Percentiles rank a stretch among this genome's conserved stretches.
phyloP scores from a whole-genome alignment of 2,329 filamentous ascomycete genomes.

The Rhinocladiella mackenziei region DNA sequence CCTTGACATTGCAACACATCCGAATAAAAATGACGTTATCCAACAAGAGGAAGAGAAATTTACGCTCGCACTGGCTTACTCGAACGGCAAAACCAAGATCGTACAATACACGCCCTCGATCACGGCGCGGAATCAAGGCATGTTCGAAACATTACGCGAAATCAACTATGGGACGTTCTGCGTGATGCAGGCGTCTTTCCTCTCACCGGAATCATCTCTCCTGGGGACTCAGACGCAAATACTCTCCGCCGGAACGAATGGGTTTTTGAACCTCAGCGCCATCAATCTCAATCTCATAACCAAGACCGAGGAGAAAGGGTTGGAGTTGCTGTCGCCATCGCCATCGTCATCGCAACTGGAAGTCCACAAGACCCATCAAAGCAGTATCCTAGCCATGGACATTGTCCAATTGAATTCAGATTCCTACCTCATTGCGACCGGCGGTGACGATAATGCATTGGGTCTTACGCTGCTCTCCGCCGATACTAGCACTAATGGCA shows the following conservation, averaged over 20 bases:
- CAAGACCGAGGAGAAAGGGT: neutral
- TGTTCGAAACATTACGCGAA: conserved; percentile 14
- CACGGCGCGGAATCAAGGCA: conserved; percentile 5
- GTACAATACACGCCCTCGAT: conserved; percentile 39
- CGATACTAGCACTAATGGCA: neutral
- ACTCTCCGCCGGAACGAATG: conserved; percentile 66
- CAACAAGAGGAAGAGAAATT: conserved; percentile 38
- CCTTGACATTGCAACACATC: conserved; percentile 18
- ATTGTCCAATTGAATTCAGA: conserved; percentile 32
- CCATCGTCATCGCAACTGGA: neutral
- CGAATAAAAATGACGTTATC: conserved; percentile 33
- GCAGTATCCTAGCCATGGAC: conserved; percentile 63
- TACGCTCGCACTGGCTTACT: conserved; percentile 69
- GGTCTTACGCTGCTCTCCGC: conserved; percentile 50
- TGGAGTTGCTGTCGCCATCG: neutral
- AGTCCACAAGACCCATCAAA: conserved; percentile 63
- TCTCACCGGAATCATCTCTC: neutral
- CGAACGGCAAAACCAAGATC: conserved; percentile 72
- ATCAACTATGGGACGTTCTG: conserved; percentile 24
- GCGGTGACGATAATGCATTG: conserved; percentile 84
- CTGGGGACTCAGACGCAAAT: neutral
- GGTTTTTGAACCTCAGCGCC: conserved; percentile 61
- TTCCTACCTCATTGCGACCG: conserved; percentile 60
- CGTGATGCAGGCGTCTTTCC: conserved; percentile 41
- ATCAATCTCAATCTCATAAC: neutral